Evolutionary conservation across 1,284 basidiomycete species (phyloP), one percentile per base, ranked within the genome.

Genomic region (Cutaneotrichosporon sp.): DNA sequence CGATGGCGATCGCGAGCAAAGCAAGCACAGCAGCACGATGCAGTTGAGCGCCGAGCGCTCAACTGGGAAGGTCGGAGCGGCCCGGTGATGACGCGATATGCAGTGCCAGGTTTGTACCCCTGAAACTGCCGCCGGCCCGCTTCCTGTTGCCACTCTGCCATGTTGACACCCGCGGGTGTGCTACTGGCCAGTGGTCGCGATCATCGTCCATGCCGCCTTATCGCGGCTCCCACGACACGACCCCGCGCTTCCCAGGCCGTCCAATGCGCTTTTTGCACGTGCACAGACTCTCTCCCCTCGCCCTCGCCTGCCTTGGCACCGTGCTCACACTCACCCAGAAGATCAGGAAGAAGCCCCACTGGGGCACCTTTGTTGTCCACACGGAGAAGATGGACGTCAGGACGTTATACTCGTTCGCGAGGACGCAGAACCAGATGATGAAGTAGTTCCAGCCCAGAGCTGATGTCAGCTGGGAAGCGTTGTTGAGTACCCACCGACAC

Each of bases 351-450:
- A 57, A 66, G 10, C 62, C 71, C 67, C 53, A 69, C 51, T 43
- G 64, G 27, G 70, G 70, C n/a, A 68, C 62, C 52, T 63, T 57
- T 18, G 36, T 47, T 6, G 52, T 52, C 66, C 67, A 68, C 33
- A 60, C 54, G 33, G 36, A 14, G 24, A 69, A 56, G 58, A 67
- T 56, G 29, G 63, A 62, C 34, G 57, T 63, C 25, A 67, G 54
- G 20, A 65, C 63, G 34, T 69, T 69, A 62, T 72, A 72, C 50
- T 73, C 72, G 59, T 70, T 71, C 51, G 69, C 68, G 13, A 75
- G 66, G 16, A 73, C 63, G 43, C 65, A 72, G 54, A 63, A 58
- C 58, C 59, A 53, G 59, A 65, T 60, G 46, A 72, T 64, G 31
- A 70, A 70, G 54, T 70, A 66, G 62, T 71, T 72, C 67, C 68